Base-by-base conservation (phyloP, 805 yeast genomes). In the Candida gorgasii region DNA sequence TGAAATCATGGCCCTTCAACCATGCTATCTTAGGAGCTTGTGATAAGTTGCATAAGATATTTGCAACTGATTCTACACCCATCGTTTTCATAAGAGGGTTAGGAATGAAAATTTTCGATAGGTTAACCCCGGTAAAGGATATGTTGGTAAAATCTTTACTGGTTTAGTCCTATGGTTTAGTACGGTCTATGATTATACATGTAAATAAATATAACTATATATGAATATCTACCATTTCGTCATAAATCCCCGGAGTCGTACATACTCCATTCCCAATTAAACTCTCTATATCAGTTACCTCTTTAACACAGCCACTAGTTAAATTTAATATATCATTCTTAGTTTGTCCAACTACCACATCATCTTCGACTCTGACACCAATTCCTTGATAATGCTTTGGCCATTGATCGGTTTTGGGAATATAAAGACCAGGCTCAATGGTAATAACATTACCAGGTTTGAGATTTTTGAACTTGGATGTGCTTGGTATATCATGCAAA, bases 361-460 rank as follows among this genome's bases (percentile, higher is more conserved):
- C 90, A 65, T 93, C 99, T 63, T 93, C 99, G 23, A 93, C 86
- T 54, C 99, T 80, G 18, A 93, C 86, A 1, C 98, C 99, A 39
- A 93, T 84, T 22, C 90, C 90, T 55, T 87, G 83, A 67, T 79
- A 92, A 52, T 80, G 80, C 47, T 76, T 72, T 16, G 99, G 98
- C 75, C 83, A 92, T 44, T 69, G 71, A 42, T 76, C 80, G 51
- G 72, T 72, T 50, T 77, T 72, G 1, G 99, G 98, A 32, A 95
- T 78, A 59, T 93, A 93, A 20, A 93, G 75, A 19, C 99, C 99
- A 0, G 99, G 99, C 61, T 95, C 99, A 17, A 95, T 80, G 1
- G 99, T 93, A 36, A 93, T 72, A 3, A 92, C 97, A 58, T 89
- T 95, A 16, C 90, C 90, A 15, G 71, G 68, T 35, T 63, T 64